Percentiles rank a stretch among this genome's conserved stretches.
These are phyloP conservation scores for Metarhizium brunneum DNA, from an alignment of 2,329 filamentous ascomycete genomes.

Conservation along the genomic window DNA sequence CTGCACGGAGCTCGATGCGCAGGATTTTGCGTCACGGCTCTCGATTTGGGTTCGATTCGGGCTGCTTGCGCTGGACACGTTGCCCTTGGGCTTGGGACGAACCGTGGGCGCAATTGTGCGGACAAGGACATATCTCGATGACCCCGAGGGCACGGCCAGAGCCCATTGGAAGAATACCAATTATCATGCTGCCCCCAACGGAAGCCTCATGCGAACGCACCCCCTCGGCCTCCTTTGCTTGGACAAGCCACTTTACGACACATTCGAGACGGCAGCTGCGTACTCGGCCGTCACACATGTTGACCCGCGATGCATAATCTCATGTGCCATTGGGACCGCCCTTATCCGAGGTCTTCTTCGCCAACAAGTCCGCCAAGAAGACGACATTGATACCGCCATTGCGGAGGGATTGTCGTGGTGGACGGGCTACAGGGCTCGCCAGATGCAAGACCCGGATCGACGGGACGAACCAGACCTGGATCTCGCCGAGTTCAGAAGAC, in stretches of 20 bases:
- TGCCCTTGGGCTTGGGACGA: conserved; percentile 37
- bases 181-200: conserved; percentile 36
- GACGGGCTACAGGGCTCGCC: too few species aligned
- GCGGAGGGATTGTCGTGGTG: too few species aligned
- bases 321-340: conserved; percentile 37
- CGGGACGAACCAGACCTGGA: too few species aligned
- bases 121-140: conserved; percentile 25
- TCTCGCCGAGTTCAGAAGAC: too few species aligned
- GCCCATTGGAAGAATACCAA: conserved; percentile 30
- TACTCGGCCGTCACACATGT: conserved; percentile 38
- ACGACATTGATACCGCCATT: conserved; percentile 23
- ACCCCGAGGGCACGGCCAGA: conserved; percentile 30
- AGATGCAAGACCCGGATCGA: too few species aligned
- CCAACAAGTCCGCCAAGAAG: conserved; percentile 31
- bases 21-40: conserved; percentile 20
- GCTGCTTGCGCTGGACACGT: conserved; percentile 33
- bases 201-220: conserved; percentile 44
- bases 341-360: conserved; percentile 36
- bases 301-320: conserved; percentile 40
- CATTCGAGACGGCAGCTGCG: conserved; percentile 31
- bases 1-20: conserved; percentile 15
- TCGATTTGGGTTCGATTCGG: conserved; percentile 38
- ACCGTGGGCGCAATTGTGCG: conserved; percentile 36
- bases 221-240: conserved; percentile 39
- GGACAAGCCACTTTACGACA: conserved; percentile 27